These are phyloP conservation scores for Deinandra increscens DNA, from an alignment of 129 eudicot species.

Conservation along the genomic window DNA sequence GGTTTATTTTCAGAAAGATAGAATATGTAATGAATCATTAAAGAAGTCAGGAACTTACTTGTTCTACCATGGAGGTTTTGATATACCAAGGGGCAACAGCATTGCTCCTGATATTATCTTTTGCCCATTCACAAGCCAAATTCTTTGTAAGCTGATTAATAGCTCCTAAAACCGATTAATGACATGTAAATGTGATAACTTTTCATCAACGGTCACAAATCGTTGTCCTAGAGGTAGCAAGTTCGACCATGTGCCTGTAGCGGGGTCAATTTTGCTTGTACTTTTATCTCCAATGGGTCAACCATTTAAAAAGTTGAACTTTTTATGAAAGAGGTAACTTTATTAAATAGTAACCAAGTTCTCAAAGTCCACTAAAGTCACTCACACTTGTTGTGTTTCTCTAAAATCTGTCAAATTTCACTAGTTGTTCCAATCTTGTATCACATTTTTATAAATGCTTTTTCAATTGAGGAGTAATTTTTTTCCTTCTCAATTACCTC, in stretches of 20 bases:
- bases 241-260: neutral
- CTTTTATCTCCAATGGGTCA: neutral
- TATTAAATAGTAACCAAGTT: too few relatives aligned
- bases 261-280: neutral
- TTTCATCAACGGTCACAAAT: neutral
- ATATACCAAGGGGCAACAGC: slow-evolving; percentile 84
- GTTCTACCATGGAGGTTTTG: slow-evolving; percentile 70
- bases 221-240: neutral
- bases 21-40: neutral
- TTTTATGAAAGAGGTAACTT: too few relatives aligned
- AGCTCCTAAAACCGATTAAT: slow-evolving; percentile 43
- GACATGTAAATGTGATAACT: neutral
- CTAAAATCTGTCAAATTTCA: too few relatives aligned
- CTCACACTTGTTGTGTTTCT: too few relatives aligned
- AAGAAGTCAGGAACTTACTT: slow-evolving; percentile 35
- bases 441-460: too few relatives aligned
- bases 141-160: slow-evolving; percentile 64
- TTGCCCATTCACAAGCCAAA: slow-evolving; percentile 89
- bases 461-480: too few relatives aligned
- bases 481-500: too few relatives aligned
- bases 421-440: too few relatives aligned
- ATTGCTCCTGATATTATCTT: slow-evolving; percentile 70
- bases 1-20: neutral
- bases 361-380: too few relatives aligned
- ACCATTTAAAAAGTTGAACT: neutral